Percentiles rank a stretch among this genome's conserved stretches.
Evolutionary conservation across 2,329 filamentous ascomycete genomes (phyloP).

Genomic region (Arthrinium phaeospermum): DNA sequence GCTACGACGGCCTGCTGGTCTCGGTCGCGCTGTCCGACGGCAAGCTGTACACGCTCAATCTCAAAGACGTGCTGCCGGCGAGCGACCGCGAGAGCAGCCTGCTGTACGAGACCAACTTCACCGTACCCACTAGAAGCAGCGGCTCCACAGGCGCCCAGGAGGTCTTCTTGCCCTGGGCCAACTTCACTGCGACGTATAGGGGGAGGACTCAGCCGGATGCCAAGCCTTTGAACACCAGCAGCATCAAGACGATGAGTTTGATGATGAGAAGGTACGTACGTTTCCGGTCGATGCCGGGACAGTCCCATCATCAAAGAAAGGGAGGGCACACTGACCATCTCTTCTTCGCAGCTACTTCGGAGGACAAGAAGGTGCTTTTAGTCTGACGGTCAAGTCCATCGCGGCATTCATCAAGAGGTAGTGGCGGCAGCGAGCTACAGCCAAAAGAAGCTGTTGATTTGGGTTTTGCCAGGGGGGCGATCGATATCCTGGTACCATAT

Average conservation of each 20-base stretch:
- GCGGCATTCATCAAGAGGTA: neutral
- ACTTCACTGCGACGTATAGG: neutral
- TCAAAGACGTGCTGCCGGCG: neutral
- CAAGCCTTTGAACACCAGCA: neutral
- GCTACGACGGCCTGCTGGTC: neutral
- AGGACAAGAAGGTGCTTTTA: constrained; percentile 1
- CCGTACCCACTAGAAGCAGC: neutral
- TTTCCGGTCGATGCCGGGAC: neutral
- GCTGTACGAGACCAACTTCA: constrained; percentile 20
- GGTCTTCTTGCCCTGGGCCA: neutral
- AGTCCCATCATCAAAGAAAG: fast-evolving
- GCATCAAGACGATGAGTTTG: neutral
- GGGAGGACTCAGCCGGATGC: neutral
- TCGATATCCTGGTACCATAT: neutral
- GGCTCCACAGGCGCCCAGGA: neutral
- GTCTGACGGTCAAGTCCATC: neutral
- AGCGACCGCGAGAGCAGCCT: neutral
- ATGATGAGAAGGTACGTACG: neutral
- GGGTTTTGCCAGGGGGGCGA: neutral
- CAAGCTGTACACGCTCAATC: constrained; percentile 7
- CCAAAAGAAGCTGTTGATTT: too few species aligned
- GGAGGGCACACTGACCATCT: neutral
- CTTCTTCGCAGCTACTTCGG: neutral
- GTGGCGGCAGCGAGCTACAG: neutral
- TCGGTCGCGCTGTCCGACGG: neutral